Evolutionary conservation across 345 rosid genomes (phyloP).

Genomic region (Eucalyptus brandiana): DNA sequence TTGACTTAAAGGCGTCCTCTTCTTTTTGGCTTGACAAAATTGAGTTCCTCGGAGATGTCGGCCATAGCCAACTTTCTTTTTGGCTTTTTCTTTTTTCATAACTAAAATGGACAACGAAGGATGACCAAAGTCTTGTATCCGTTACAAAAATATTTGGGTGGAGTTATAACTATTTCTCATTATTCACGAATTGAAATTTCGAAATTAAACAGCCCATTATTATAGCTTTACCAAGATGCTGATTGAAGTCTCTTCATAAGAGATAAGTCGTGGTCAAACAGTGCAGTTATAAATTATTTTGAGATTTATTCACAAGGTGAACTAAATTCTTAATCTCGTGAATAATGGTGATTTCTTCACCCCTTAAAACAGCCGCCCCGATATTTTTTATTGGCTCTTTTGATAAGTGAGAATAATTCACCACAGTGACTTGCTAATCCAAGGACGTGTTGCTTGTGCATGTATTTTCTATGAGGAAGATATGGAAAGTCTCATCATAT

Average conservation of each 20-base stretch:
- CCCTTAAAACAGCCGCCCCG: neutral
- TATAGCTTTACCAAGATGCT: neutral
- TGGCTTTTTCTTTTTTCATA: neutral
- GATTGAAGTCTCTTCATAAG: neutral
- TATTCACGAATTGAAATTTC: rapidly evolving
- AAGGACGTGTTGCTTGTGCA: neutral
- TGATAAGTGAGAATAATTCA: neutral
- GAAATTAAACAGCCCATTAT: neutral
- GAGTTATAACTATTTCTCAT: neutral
- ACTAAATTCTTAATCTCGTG: neutral
- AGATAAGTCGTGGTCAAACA: neutral
- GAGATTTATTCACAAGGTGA: no score
- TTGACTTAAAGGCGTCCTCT: neutral
- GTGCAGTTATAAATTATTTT: no score
- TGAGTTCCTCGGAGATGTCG: neutral
- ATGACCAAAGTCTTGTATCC: neutral
- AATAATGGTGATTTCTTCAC: neutral
- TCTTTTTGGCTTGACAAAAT: neutral
- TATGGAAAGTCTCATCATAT: neutral
- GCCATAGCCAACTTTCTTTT: no score
- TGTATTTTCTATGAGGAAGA: neutral
- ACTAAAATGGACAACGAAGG: neutral
- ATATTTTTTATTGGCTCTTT: neutral
- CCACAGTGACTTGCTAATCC: neutral
- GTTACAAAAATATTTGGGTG: neutral